phyloP scores from a whole-genome alignment of 768 basidiomycete genomes.

The Russula olivacea region DNA sequence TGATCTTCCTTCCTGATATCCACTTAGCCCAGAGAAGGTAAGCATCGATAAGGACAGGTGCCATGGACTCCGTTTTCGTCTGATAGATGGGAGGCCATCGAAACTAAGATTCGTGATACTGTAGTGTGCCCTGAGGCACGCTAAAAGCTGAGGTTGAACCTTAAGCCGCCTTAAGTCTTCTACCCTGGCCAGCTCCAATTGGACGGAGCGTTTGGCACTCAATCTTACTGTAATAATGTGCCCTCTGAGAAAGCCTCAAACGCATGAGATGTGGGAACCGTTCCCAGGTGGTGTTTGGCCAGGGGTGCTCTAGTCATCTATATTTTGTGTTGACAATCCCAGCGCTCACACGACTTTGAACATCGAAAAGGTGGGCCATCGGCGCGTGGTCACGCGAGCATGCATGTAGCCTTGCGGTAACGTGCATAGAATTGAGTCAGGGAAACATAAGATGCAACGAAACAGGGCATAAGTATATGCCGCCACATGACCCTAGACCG shows the following conservation, averaged over 20 bases:
- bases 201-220: background rate
- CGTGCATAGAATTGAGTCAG: slow-evolving; percentile 11
- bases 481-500: slow-evolving; percentile 13
- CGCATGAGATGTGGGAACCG: background rate
- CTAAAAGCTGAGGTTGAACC: background rate
- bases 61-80: too few relatives aligned
- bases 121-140: too few relatives aligned
- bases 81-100: too few relatives aligned
- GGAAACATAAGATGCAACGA: slow-evolving; percentile 13
- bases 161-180: background rate
- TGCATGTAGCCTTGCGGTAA: background rate
- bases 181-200: too few relatives aligned
- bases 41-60: too few relatives aligned
- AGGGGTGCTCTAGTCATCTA: background rate
- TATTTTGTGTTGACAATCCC: background rate
- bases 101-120: too few relatives aligned
- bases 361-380: background rate
- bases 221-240: background rate
- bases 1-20: too few relatives aligned
- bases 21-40: too few relatives aligned
- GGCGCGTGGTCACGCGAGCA: background rate
- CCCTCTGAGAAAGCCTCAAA: too few relatives aligned
- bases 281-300: background rate
- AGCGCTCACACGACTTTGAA: background rate
- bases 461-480: slow-evolving; percentile 22